phyloP scores from a whole-genome alignment of 805 yeast genomes.

The Barnettozyma californica region DNA sequence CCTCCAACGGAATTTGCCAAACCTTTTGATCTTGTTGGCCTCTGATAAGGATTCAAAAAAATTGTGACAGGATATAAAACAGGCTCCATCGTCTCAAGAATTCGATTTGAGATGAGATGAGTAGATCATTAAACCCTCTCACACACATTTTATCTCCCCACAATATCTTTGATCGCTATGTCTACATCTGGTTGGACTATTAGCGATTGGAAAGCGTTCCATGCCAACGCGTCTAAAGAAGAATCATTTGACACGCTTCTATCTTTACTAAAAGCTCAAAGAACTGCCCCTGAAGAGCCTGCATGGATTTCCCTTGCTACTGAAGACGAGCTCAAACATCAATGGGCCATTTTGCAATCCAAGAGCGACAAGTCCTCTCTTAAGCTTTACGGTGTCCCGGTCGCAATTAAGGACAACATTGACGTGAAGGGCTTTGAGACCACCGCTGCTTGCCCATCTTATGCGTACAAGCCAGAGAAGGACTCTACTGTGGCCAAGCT shows the following conservation, averaged over 20 bases:
- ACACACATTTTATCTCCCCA: constrained; percentile 18
- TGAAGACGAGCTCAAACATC: constrained; percentile 57
- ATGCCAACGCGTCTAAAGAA: constrained; percentile 53
- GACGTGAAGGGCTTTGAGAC: constrained; percentile 80
- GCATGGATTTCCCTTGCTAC: constrained; percentile 89
- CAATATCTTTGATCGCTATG: not conserved
- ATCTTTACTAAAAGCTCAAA: constrained; percentile 42
- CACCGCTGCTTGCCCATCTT: constrained; percentile 95
- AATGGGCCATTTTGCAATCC: constrained; percentile 72
- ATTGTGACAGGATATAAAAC: not conserved
- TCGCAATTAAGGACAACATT: constrained; percentile 92
- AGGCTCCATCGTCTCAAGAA: not conserved
- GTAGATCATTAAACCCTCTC: not conserved
- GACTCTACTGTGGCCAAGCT: constrained; percentile 74
- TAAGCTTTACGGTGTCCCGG: constrained; percentile 89
- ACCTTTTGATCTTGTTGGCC: not conserved
- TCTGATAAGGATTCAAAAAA: not conserved
- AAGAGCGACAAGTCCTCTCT: constrained; percentile 46
- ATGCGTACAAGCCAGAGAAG: constrained; percentile 54
- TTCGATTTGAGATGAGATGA: not conserved
- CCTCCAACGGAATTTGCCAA: not conserved
- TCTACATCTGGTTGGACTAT: constrained; percentile 66
- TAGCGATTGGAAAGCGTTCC: constrained; percentile 71
- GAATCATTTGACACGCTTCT: constrained; percentile 50
- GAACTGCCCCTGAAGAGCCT: constrained; percentile 52